phyloP scores from a whole-genome alignment of 1,284 basidiomycete genomes.

The Fomitiporia mediterranea region DNA sequence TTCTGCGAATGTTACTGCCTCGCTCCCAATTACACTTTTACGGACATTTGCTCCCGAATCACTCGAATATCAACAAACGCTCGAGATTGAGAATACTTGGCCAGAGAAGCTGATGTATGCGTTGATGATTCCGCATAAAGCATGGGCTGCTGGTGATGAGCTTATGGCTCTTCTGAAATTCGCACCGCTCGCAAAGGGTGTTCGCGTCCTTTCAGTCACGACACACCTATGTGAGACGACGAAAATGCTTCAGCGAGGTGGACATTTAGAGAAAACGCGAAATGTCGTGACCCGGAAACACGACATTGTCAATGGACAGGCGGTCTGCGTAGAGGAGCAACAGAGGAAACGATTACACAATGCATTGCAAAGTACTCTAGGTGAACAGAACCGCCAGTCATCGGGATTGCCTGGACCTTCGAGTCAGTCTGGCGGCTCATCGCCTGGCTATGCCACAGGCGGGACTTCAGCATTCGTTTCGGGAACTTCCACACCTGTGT shows the following conservation, averaged over 20 bases:
- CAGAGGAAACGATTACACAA: conserved; percentile 31
- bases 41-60: conserved; percentile 78
- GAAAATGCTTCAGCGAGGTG: conserved; percentile 54
- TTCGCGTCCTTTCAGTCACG: conserved; percentile 61
- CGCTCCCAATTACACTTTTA: conserved; percentile 59
- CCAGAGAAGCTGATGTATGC: conserved; percentile 93
- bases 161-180: conserved; percentile 83
- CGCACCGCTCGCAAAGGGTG: conserved; percentile 81
- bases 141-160: conserved; percentile 85
- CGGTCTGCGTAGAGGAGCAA: conserved; percentile 42
- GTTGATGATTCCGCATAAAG: conserved; percentile 82
- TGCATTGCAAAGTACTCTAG: conserved; percentile 23
- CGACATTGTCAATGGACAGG: conserved; percentile 62
- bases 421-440: conserved; percentile 3
- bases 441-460: conserved; percentile 6
- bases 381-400: neutral
- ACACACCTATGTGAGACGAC: conserved; percentile 76
- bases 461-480: conserved; percentile 17
- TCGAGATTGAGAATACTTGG: conserved; percentile 96
- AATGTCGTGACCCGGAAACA: conserved; percentile 64
- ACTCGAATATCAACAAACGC: conserved; percentile 90
- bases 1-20: conserved; percentile 63
- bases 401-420: neutral
- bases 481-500: conserved; percentile 23
- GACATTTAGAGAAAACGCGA: conserved; percentile 58